Evolutionary conservation across 2,329 filamentous ascomycete species (phyloP), one percentile per base, ranked within the genome.

Genomic region (Penicillium freii): DNA sequence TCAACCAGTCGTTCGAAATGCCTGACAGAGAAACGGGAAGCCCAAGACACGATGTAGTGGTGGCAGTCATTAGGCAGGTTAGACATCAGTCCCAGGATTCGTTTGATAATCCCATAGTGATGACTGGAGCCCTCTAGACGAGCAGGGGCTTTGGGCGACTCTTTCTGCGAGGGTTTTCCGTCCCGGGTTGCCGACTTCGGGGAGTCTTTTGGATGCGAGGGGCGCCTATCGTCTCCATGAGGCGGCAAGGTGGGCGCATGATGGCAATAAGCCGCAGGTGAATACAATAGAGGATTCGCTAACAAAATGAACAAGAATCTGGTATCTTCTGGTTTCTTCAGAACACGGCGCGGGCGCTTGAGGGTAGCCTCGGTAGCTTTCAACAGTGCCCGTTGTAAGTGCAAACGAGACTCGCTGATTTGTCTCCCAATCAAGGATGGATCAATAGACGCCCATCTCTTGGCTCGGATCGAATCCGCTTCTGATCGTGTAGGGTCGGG

Each of bases 71-170:
- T 84, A 0, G 90, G 82, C 13, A 90, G 80, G 71, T 95, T 91
- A 1, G 91, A 88, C 25, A 96, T 70, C 10, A 96, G 77, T 0
- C 92, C 92, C 27, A 96, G 73, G 39, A 95, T 87, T 38, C 92
- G 85, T 73, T 96, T 96, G 66, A 95, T 84, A 52, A 96, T 88
- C 5, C 88, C 89, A 2, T 90, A 92, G 73, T 96, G 89, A 58
- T 90, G 85, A 1, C 87, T 87, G 27, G 84, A 80, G 19, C 75
- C 75, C 19, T 73, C 70, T 43, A 67, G 68, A 19, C 70, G 70
- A 58, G 62, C 64, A 5, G 67, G 59, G 21, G 67, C 62, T 40
- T 62, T 53, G 31, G 63, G 42, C 56, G 56, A 49, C 17, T 62
- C 59, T 61, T 63, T 66, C 27, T 51, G 60, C 21, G 60, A 47